These are phyloP conservation scores for Terfezia boudieri DNA, from an alignment of 495 filamentous ascomycete species.

Conservation along the genomic window DNA sequence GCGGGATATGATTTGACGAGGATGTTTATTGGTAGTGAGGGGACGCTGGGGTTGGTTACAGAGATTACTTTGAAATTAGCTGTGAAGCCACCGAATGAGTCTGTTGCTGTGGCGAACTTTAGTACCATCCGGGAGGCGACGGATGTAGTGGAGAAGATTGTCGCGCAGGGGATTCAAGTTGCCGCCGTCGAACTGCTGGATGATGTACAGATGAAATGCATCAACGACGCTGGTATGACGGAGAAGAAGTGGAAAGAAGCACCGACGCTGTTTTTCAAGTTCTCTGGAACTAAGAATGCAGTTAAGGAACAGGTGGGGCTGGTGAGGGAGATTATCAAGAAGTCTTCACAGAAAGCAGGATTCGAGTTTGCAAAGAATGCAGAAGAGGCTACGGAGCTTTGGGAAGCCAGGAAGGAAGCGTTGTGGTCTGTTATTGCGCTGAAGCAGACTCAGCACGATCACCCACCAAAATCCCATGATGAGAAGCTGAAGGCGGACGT, in stretches of 20 bases:
- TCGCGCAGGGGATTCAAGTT: slow-evolving; percentile 49
- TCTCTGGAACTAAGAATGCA: slow-evolving; percentile 44
- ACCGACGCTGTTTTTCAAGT: slow-evolving; percentile 72
- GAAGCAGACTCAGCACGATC: too few relatives aligned
- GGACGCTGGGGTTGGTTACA: slow-evolving; percentile 55
- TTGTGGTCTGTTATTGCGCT: slow-evolving; percentile 57
- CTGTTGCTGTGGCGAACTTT: slow-evolving; percentile 57
- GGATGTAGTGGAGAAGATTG: slow-evolving; percentile 41
- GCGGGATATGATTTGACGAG: slow-evolving; percentile 63
- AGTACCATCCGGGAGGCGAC: slow-evolving; percentile 51
- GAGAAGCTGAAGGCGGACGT: too few relatives aligned
- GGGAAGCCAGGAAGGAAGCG: slow-evolving; percentile 54
- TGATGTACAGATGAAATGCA: slow-evolving; percentile 58
- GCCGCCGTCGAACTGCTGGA: slow-evolving; percentile 71
- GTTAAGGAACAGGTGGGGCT: slow-evolving; percentile 43
- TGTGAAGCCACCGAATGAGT: slow-evolving; percentile 37
- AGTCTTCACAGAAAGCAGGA: slow-evolving; percentile 29
- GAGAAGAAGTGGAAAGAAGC: slow-evolving; percentile 48
- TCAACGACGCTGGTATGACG: slow-evolving; percentile 50
- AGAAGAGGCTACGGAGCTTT: slow-evolving; percentile 45
- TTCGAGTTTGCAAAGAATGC: slow-evolving; percentile 52
- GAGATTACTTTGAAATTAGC: slow-evolving; percentile 56
- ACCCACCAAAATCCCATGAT: too few relatives aligned
- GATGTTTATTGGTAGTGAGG: slow-evolving; percentile 56
- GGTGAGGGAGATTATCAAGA: slow-evolving; percentile 41